A percentile compares a stretch with the other conserved stretches of the same genome.
These are phyloP conservation scores for Ophiorrhiza pumila DNA, from an alignment of 257 asterid genomes.

Conservation along the genomic window DNA sequence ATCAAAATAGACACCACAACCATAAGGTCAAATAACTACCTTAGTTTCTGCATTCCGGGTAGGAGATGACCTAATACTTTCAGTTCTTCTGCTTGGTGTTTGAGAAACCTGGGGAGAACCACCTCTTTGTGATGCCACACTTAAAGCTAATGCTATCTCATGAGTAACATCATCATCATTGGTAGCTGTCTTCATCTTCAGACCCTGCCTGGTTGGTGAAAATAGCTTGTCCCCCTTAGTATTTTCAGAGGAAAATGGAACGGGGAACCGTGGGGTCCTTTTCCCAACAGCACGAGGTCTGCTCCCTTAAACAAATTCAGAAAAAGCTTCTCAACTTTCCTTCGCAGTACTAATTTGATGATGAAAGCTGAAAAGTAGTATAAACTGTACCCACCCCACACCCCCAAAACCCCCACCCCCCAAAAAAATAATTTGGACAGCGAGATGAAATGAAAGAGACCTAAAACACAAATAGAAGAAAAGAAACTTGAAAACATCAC, in stretches of 20 bases:
- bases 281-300: slow-evolving; percentile 86
- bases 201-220: slow-evolving; percentile 59
- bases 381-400: no score
- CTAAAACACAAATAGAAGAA: background rate
- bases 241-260: slow-evolving; percentile 55
- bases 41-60: slow-evolving; percentile 57
- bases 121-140: slow-evolving; percentile 87
- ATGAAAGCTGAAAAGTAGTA: slow-evolving; percentile 16
- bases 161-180: slow-evolving; percentile 83
- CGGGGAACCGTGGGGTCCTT: slow-evolving; percentile 90
- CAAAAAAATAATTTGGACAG: background rate
- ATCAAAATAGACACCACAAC: background rate
- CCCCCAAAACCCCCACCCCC: no score
- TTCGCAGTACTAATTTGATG: slow-evolving; percentile 19
- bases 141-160: slow-evolving; percentile 76
- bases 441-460: background rate
- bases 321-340: slow-evolving; percentile 26
- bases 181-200: slow-evolving; percentile 46
- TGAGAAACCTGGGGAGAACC: slow-evolving; percentile 87
- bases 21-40: slow-evolving; percentile 40
- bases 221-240: slow-evolving; percentile 38
- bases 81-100: slow-evolving; percentile 71
- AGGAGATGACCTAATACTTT: slow-evolving; percentile 69
- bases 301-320: slow-evolving; percentile 54
- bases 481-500: background rate